Evolutionary conservation across 495 filamentous ascomycete genomes (phyloP).

Genomic region (Collariella sp.): DNA sequence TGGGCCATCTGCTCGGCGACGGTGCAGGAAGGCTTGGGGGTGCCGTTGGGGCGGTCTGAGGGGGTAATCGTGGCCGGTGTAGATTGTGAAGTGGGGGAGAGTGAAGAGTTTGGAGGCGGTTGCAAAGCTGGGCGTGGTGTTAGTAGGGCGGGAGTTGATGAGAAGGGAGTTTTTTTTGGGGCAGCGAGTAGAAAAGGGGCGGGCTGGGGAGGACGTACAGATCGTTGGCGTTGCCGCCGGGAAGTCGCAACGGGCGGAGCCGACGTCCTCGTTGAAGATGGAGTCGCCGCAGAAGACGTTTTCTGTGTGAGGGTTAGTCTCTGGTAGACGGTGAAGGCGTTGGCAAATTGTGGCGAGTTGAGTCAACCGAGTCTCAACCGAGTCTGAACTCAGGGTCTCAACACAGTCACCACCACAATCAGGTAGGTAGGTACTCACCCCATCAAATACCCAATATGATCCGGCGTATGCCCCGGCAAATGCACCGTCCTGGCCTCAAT

Average conservation of each 20-base stretch:
- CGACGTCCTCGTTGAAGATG: constrained; percentile 51
- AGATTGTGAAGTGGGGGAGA: constrained; percentile 42
- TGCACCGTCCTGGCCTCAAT: constrained; percentile 42
- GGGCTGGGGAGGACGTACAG: constrained; percentile 26
- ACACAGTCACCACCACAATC: not conserved
- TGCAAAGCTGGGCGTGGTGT: constrained; percentile 14
- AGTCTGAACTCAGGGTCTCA: too few relatives aligned
- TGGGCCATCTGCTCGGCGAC: constrained; percentile 40
- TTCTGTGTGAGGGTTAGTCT: constrained; percentile 10
- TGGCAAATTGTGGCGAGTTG: too few relatives aligned
- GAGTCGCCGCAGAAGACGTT: constrained; percentile 58
- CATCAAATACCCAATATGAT: constrained; percentile 54
- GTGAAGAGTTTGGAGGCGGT: constrained; percentile 41
- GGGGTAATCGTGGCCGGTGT: constrained; percentile 47
- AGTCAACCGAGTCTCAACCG: too few relatives aligned
- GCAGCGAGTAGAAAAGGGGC: not conserved
- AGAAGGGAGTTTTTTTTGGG: not conserved
- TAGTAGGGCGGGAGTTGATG: not conserved
- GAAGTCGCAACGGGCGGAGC: constrained; percentile 53
- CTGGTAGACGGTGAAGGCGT: too few relatives aligned
- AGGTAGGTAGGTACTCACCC: constrained; percentile 15
- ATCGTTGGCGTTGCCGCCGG: constrained; percentile 40
- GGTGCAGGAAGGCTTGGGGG: constrained; percentile 37
- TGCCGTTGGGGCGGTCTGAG: constrained; percentile 21
- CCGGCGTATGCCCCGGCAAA: constrained; percentile 54